Evolutionary conservation across 2,329 filamentous ascomycete genomes (phyloP), one percentile per base, ranked within the genome.

Genomic region (Graphiopsis chlorocephala): DNA sequence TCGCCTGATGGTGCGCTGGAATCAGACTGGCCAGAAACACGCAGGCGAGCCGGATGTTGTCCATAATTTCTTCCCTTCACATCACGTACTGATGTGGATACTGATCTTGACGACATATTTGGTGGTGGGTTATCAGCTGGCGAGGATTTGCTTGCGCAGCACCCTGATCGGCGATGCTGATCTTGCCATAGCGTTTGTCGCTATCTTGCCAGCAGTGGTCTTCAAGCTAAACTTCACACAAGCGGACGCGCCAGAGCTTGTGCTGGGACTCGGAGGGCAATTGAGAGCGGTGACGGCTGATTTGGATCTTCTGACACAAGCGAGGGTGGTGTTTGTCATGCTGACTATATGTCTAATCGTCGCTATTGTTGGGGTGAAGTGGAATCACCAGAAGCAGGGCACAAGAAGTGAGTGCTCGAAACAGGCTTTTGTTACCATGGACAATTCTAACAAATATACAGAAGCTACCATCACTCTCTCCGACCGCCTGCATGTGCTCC

Each of bases 11-110:
- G 83, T 92, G 50, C 85, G 90, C 64, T 99, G 94, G 94, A 98
- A 98, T 73, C 95, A 98, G 76, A 98, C 95, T 0, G 95, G 95
- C 4, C 94, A 98, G 74, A 99, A 99, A 76, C 93, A 92, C 71
- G 90, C 95, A 1, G 93, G 93, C n/a, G 90, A 89, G 45, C 87
- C 92, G 28, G 95, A 98, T 72, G 91, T 98, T 53, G 90, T 91
- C 67, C 91, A 90, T 65, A 81, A 78, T 5, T 90, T 92, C 72
- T 81, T 96, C 62, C 80, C 84, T 17, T 80, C 84, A 0, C 84
- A 91, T 64, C 87, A 88, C 2, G 76, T 81, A 29, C 73, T 90
- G 0, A 85, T 99, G 4, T 99, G 95, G 95, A 70, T 77, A 1
- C 78, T 96, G 11, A 83, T 96, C 25, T 81, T 87, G 45, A 75